Evolutionary conservation across 192 early-diverging fungal species (phyloP).

Genomic region (Umbelopsis sp.): DNA sequence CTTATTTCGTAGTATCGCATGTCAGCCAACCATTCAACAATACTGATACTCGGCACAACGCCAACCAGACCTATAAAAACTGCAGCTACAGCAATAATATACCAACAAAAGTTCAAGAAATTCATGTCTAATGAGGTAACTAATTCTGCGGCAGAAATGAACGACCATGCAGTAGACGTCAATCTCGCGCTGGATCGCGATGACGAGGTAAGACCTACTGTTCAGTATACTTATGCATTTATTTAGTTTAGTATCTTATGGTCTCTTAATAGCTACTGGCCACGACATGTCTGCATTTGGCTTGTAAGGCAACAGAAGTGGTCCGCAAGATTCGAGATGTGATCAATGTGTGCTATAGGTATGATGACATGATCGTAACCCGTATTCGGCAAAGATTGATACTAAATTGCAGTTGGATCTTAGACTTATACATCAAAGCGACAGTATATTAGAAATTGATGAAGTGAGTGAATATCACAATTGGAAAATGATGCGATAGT

Average conservation of each 20-base stretch:
- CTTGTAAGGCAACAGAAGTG: constrained; percentile 54
- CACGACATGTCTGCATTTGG: constrained; percentile 54
- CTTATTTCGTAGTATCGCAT: background rate
- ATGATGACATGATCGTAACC: background rate
- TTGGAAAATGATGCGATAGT: no score
- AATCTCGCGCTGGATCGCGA: constrained; percentile 18
- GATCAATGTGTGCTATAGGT: constrained; percentile 54
- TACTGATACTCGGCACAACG: background rate
- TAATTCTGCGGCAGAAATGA: constrained; percentile 16
- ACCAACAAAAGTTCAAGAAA: constrained; percentile 52
- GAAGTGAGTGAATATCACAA: constrained; percentile 9
- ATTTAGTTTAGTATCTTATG: background rate
- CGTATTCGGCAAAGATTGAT: constrained; percentile 6
- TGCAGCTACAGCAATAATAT: constrained; percentile 49
- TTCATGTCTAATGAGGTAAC: constrained; percentile 40
- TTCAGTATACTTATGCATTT: no score
- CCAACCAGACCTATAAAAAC: constrained; percentile 46
- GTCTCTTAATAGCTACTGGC: constrained; percentile 45
- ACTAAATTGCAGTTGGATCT: constrained; percentile 10
- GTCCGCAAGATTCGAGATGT: constrained; percentile 55
- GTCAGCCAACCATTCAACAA: background rate
- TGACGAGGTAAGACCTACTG: constrained; percentile 21
- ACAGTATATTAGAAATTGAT: constrained; percentile 27
- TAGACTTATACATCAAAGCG: constrained; percentile 36
- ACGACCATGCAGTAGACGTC: constrained; percentile 7